These are phyloP conservation scores for Cordyceps javanica DNA, from an alignment of 2,329 filamentous ascomycete species.

Conservation along the genomic window DNA sequence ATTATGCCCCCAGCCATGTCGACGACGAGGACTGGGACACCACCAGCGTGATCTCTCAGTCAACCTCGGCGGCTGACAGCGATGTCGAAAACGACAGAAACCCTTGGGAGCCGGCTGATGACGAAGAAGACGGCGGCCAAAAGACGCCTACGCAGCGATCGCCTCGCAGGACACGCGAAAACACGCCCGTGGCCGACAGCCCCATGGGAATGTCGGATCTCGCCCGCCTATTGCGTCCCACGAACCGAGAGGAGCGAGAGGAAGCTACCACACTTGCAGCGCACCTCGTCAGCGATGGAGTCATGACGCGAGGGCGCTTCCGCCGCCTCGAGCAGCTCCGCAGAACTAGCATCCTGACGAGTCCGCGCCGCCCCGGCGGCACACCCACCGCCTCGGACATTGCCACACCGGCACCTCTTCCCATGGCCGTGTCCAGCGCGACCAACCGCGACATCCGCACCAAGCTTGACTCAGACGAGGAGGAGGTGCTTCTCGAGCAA, in stretches of 20 bases:
- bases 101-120: conserved; percentile 28
- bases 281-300: conserved; percentile 63
- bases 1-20: conserved; percentile 54
- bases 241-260: conserved; percentile 67
- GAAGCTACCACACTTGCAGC: conserved; percentile 77
- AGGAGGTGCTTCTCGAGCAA: conserved; percentile 55
- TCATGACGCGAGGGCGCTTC: conserved; percentile 79
- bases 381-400: conserved; percentile 13
- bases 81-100: conserved; percentile 23
- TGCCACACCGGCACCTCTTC: not conserved
- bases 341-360: conserved; percentile 54
- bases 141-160: conserved; percentile 69
- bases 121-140: conserved; percentile 47
- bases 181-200: conserved; percentile 54
- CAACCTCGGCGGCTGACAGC: conserved; percentile 26
- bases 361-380: conserved; percentile 20
- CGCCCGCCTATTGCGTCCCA: conserved; percentile 75
- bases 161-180: conserved; percentile 41
- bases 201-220: conserved; percentile 63
- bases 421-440: not conserved
- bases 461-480: conserved; percentile 50
- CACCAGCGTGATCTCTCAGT: conserved; percentile 69
- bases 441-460: conserved; percentile 16
- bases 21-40: conserved; percentile 60
- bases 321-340: conserved; percentile 61